Evolutionary conservation across 345 rosid species (phyloP), one percentile per base, ranked within the genome.

Genomic region (Bretschneidera sinensis): DNA sequence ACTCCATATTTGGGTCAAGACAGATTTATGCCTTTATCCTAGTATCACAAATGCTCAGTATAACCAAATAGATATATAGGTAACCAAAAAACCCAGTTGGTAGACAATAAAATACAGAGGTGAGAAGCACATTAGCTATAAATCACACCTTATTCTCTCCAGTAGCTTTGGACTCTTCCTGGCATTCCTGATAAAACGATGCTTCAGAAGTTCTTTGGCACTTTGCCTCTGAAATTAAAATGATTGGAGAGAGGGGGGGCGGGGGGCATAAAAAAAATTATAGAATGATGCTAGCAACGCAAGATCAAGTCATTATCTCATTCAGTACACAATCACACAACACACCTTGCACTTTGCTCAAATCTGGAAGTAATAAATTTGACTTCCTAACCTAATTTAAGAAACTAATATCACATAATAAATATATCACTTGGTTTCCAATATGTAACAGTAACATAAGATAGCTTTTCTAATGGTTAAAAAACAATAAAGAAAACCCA

Each of bases 161-260:
- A 71, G 74, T 77, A 95, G 98, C 76, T 66, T 91, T 31, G 82
- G 91, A 80, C 91, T 88, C 86, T 85, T 91, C 78, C 92, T 83
- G 47, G 78, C 90, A 83, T 71, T 82, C 78, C 61, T 85, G 53
- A 91, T 86, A 71, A 91, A 95, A 19, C 96, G 92, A 58, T 86
- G 89, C 82, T 76, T 95, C 67, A 88, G 80, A 72, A 95, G 97
- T 66, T 95, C 99, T 83, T 80, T 95, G 55, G 99, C 99, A 74
- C 88, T 86, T 74, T 78, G 88, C 76, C 99, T 83, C 99, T 91
- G 91, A 67, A 78, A 77, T 76, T 31, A 63, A 57, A 78, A 21
- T 24, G 53, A 43, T 5, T 39, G 45, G 45, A 47, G 51, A 64
- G 55, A 62, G 35, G 61, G 68, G 57, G 31, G 59, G n/a, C n/a